Percentiles rank a stretch among this genome's conserved stretches.
These are phyloP conservation scores for Prinsepia uniflora DNA, from an alignment of 306 rosid species.

Conservation along the genomic window DNA sequence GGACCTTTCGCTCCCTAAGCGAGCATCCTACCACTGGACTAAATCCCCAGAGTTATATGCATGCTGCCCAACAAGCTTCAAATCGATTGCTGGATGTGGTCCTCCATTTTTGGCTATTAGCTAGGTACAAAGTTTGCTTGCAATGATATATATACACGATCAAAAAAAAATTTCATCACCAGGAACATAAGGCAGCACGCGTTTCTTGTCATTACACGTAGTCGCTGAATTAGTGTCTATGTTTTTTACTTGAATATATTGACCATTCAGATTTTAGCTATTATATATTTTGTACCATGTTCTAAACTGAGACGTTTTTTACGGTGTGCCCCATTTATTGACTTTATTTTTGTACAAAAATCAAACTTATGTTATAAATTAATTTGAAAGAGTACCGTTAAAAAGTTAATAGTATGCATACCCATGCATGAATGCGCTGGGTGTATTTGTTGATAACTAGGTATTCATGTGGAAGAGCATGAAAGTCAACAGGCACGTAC, in stretches of 20 bases:
- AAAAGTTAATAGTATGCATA: too few species aligned
- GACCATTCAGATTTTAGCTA: slow-evolving; percentile 11
- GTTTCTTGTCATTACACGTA: not conserved
- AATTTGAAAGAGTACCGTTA: too few species aligned
- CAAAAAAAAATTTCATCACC: not conserved
- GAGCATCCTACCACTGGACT: slow-evolving; percentile 37
- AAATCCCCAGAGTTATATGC: slow-evolving; percentile 9
- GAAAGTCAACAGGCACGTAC: slow-evolving; percentile 24
- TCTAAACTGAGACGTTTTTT: too few species aligned
- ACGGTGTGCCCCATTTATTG: too few species aligned
- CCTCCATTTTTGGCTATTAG: slow-evolving; percentile 1
- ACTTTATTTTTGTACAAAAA: too few species aligned
- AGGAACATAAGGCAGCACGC: not conserved
- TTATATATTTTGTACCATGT: slow-evolving; percentile 14
- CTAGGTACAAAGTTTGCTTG: not conserved
- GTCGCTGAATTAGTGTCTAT: not conserved
- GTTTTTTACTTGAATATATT: not conserved
- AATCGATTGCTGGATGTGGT: not conserved
- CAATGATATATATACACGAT: slow-evolving; percentile 3
- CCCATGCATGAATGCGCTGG: not conserved
- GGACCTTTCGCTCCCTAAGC: slow-evolving; percentile 39
- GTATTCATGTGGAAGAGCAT: not conserved
- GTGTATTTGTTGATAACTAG: too few species aligned
- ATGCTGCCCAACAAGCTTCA: not conserved
- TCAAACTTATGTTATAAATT: too few species aligned